Conservation (phyloP, 495 filamentous ascomycete species). For the Aspergillus heteromorphus region DNA sequence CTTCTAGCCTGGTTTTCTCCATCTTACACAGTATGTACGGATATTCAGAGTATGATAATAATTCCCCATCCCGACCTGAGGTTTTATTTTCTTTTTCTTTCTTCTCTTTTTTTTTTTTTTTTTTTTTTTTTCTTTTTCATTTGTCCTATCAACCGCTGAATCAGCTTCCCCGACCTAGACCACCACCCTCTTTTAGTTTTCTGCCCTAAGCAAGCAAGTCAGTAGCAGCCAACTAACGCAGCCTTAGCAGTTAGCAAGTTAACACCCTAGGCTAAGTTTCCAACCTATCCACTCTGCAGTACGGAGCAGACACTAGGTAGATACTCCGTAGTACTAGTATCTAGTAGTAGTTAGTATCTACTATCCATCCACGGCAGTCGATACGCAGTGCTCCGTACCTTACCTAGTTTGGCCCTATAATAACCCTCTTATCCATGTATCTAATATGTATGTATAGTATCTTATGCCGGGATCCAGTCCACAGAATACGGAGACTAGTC, state of each 20-base stretch:
- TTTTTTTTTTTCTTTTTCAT: neutral
- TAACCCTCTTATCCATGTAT: too few species aligned
- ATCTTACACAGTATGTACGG: too few species aligned
- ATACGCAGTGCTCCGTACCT: too few species aligned
- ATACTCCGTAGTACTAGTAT: too few species aligned
- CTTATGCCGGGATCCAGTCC: too few species aligned
- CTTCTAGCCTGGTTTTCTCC: neutral
- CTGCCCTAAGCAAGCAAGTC: neutral
- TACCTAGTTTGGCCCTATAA: too few species aligned
- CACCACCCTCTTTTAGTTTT: too few species aligned
- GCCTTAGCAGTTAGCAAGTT: too few species aligned
- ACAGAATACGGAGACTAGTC: too few species aligned
- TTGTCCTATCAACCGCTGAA: constrained; percentile 3
- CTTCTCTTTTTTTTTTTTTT: neutral
- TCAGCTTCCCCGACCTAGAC: constrained; percentile 8
- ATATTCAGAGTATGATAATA: too few species aligned
- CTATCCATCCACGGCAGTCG: too few species aligned
- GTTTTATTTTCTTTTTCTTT: neutral
- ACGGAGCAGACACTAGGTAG: neutral
- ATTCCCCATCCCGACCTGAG: neutral
- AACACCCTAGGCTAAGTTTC: neutral
- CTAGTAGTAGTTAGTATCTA: neutral
- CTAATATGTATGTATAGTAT: too few species aligned
- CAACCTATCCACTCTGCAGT: constrained; percentile 1
- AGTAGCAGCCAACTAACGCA: neutral